A percentile compares a stretch with the other conserved stretches of the same genome.
phyloP scores from a whole-genome alignment of 768 basidiomycete genomes.

The Russula sp. region DNA sequence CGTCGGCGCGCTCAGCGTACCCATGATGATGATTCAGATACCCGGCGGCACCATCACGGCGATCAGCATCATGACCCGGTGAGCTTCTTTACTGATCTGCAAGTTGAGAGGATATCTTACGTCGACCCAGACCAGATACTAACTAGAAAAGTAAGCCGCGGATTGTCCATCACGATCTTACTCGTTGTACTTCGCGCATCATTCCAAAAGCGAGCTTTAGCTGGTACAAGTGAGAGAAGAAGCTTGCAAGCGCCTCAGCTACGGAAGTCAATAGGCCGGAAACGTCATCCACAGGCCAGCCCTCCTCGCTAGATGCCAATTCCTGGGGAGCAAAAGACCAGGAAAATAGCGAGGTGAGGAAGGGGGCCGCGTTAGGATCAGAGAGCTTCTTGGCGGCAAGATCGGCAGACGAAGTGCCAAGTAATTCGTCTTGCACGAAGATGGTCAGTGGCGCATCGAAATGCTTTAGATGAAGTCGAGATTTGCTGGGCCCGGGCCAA shows the following conservation, averaged over 20 bases:
- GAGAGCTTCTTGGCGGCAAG: slow-evolving; percentile 17
- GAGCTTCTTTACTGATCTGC: no score
- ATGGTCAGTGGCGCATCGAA: slow-evolving; percentile 55
- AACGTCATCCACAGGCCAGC: slow-evolving; percentile 30
- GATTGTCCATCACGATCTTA: no score
- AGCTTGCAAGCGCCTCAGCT: slow-evolving; percentile 35
- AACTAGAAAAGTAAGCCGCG: no score
- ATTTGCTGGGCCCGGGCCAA: slow-evolving; percentile 44
- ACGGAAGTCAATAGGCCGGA: slow-evolving; percentile 33
- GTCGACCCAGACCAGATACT: no score
- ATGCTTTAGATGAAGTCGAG: slow-evolving; percentile 64
- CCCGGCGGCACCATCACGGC: no score
- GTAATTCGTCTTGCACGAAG: slow-evolving; percentile 32
- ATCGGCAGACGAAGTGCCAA: slow-evolving; percentile 5
- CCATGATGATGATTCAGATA: no score
- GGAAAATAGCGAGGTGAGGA: slow-evolving; percentile 34
- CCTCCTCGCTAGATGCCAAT: slow-evolving; percentile 2
- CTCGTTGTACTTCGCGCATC: slow-evolving; percentile 38
- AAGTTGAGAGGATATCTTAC: no score
- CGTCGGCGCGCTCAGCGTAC: no score
- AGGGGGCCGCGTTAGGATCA: slow-evolving; percentile 28
- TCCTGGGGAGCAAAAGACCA: slow-evolving; percentile 21
- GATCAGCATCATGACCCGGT: no score
- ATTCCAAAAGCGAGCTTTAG: slow-evolving; percentile 47
- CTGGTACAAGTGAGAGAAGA: slow-evolving; percentile 31